Percentiles rank a stretch among this genome's conserved stretches.
These are phyloP conservation scores for Melaleuca alternifolia DNA, from an alignment of 345 rosid species.

Conservation along the genomic window DNA sequence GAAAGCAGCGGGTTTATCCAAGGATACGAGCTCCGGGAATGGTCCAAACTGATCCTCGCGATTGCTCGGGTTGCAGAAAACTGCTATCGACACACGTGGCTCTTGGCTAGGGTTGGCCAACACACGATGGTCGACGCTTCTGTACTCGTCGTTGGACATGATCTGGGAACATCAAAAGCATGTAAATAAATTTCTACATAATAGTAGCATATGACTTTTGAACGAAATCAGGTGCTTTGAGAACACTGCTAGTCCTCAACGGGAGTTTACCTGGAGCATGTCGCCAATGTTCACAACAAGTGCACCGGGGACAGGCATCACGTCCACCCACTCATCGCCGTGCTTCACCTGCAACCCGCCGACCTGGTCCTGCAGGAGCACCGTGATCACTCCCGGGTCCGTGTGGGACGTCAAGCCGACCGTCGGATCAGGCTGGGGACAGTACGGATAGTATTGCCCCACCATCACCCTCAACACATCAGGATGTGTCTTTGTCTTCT, in stretches of 20 bases:
- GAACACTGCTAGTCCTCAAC: too few species aligned
- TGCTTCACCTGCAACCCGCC: constrained; percentile 50
- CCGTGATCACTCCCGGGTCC: constrained; percentile 32
- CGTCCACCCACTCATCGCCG: constrained; percentile 35
- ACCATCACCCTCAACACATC: constrained; percentile 8
- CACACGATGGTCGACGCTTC: constrained; percentile 30
- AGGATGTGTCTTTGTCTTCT: too few species aligned
- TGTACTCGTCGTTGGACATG: constrained; percentile 35
- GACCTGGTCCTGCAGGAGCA: constrained; percentile 30
- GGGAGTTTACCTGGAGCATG: constrained; percentile 49
- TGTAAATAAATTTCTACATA: background rate
- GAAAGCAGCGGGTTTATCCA: constrained; percentile 26
- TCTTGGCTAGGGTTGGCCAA: constrained; percentile 17
- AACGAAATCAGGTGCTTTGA: background rate
- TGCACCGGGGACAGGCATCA: constrained; percentile 35
- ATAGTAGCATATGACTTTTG: background rate
- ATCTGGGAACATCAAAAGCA: constrained; percentile 11
- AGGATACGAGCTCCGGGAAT: constrained; percentile 20
- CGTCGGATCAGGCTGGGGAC: constrained; percentile 53
- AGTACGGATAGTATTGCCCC: constrained; percentile 37
- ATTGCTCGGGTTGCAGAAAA: constrained; percentile 24
- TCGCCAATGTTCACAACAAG: constrained; percentile 42
- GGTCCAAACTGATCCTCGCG: constrained; percentile 25
- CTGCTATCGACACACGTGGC: constrained; percentile 24
- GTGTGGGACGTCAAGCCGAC: constrained; percentile 35